These are phyloP conservation scores for Stemphylium vesicarium DNA, from an alignment of 2,329 filamentous ascomycete genomes.

Conservation along the genomic window DNA sequence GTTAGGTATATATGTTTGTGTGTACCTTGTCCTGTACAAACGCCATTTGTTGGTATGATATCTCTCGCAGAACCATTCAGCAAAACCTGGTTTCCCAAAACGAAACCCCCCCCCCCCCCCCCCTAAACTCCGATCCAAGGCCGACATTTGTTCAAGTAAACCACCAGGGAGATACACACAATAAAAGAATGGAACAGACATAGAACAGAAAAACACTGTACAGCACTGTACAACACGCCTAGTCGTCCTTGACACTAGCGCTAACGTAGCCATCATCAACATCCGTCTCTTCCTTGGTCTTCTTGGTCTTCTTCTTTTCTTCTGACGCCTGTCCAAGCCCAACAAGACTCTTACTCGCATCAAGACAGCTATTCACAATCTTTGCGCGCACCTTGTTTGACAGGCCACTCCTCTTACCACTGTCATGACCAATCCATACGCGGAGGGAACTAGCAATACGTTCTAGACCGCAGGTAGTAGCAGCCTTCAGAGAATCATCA, in stretches of 20 bases:
- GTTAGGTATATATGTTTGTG: too few species aligned
- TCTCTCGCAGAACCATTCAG: too few species aligned
- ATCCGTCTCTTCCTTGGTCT: conserved; percentile 25
- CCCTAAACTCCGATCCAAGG: too few species aligned
- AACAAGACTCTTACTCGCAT: conserved; percentile 53
- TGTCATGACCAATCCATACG: conserved; percentile 55
- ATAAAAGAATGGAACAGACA: too few species aligned
- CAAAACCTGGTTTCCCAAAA: too few species aligned
- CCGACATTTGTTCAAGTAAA: too few species aligned
- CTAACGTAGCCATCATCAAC: conserved; percentile 41
- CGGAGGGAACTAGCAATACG: conserved; percentile 52
- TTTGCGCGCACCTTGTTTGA: conserved; percentile 45
- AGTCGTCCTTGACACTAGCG: conserved; percentile 37
- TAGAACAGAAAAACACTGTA: too few species aligned
- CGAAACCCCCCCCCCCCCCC: too few species aligned
- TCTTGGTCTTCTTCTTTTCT: conserved; percentile 14
- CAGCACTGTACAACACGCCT: not conserved
- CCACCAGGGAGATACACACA: not conserved
- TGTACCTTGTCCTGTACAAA: too few species aligned
- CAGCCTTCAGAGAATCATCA: conserved; percentile 38
- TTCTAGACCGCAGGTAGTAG: conserved; percentile 51
- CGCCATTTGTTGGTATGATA: too few species aligned
- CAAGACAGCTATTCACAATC: conserved; percentile 52
- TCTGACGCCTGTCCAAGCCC: conserved; percentile 30
- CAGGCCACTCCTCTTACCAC: conserved; percentile 50